A percentile compares a stretch with the other conserved stretches of the same genome.
Conservation (phyloP, 768 basidiomycete species). For the Pleurotus tuber-regium region DNA sequence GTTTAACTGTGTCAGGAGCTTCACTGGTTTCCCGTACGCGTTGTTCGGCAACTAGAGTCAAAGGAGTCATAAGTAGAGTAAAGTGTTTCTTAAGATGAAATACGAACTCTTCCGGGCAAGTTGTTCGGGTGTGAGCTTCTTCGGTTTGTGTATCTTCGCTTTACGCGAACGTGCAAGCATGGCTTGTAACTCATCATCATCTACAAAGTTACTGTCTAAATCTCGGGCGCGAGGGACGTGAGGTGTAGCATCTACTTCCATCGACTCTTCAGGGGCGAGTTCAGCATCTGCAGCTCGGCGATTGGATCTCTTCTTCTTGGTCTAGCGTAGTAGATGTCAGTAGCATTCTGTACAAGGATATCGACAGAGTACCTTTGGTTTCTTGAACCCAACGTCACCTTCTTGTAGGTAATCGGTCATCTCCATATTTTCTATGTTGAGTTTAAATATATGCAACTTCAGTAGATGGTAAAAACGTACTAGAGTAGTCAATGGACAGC, state of each 20-base stretch:
- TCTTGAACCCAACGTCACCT: slow-evolving; percentile 94
- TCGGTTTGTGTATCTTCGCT: slow-evolving; percentile 73
- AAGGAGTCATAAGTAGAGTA: slow-evolving; percentile 3
- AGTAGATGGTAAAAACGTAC: slow-evolving; percentile 44
- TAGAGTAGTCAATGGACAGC: slow-evolving; percentile 85
- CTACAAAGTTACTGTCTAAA: slow-evolving; percentile 87
- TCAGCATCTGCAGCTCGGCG: slow-evolving; percentile 63
- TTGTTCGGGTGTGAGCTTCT: slow-evolving; percentile 80
- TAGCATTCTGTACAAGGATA: slow-evolving; percentile 2
- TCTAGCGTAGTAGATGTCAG: slow-evolving; percentile 40
- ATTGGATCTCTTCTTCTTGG: slow-evolving; percentile 88
- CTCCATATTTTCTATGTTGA: slow-evolving; percentile 73
- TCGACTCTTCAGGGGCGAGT: slow-evolving; percentile 47
- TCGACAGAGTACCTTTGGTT: slow-evolving; percentile 63
- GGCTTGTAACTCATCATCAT: slow-evolving; percentile 97
- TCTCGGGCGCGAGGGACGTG: slow-evolving; percentile 65
- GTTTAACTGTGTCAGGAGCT: slow-evolving; percentile 37
- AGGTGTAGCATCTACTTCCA: slow-evolving; percentile 83
- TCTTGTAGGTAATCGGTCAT: slow-evolving; percentile 87
- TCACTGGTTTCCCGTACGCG: slow-evolving; percentile 49
- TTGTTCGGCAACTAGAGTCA: slow-evolving; percentile 59
- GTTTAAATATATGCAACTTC: slow-evolving; percentile 10
- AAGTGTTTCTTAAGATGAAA: no score
- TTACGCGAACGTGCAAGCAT: slow-evolving; percentile 84
- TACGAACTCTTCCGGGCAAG: slow-evolving; percentile 73